Evolutionary conservation across 768 basidiomycete species (phyloP).

Genomic region (Vararia minispora): DNA sequence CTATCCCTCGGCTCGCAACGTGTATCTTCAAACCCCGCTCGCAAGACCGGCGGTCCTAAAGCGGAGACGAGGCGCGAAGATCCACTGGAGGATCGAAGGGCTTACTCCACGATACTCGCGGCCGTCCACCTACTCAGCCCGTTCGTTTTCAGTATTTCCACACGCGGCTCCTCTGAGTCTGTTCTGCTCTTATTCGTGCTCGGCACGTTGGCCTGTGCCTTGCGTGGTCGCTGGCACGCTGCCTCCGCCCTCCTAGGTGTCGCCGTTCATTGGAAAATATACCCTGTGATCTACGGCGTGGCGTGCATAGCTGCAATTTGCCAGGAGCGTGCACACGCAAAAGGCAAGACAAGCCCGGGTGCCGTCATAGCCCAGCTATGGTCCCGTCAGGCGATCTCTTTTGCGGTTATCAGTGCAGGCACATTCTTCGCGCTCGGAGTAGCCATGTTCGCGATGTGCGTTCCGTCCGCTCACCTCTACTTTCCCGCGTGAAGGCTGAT

Average conservation of each 20-base stretch:
- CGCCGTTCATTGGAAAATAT: conserved; percentile 95
- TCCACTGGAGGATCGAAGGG: too few species aligned
- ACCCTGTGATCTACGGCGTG: conserved; percentile 87
- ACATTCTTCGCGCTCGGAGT: conserved; percentile 56
- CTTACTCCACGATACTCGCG: conserved; percentile 48
- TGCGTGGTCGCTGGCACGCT: conserved; percentile 45
- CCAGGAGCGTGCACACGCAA: conserved; percentile 2
- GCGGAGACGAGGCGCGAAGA: conserved; percentile 1
- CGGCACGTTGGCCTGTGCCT: conserved; percentile 47
- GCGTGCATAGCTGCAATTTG: conserved; percentile 52
- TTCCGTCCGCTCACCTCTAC: conserved; percentile 1
- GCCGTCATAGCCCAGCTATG: conserved; percentile 21
- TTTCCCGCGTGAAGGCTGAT: conserved; percentile 2
- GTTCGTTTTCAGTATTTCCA: conserved; percentile 91
- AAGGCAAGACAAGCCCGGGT: background rate
- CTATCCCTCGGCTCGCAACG: conserved; percentile 35
- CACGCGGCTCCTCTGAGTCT: conserved; percentile 91
- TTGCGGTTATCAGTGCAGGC: conserved; percentile 54
- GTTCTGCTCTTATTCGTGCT: conserved; percentile 75
- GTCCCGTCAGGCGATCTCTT: conserved; percentile 42
- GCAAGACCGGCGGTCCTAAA: background rate
- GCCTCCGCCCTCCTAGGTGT: conserved; percentile 71
- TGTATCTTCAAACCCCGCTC: conserved; percentile 2
- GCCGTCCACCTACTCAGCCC: conserved; percentile 84
- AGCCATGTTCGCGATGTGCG: conserved; percentile 68